These are phyloP conservation scores for Cryphonectria parasitica DNA, from an alignment of 2,329 filamentous ascomycete genomes.

Conservation along the genomic window DNA sequence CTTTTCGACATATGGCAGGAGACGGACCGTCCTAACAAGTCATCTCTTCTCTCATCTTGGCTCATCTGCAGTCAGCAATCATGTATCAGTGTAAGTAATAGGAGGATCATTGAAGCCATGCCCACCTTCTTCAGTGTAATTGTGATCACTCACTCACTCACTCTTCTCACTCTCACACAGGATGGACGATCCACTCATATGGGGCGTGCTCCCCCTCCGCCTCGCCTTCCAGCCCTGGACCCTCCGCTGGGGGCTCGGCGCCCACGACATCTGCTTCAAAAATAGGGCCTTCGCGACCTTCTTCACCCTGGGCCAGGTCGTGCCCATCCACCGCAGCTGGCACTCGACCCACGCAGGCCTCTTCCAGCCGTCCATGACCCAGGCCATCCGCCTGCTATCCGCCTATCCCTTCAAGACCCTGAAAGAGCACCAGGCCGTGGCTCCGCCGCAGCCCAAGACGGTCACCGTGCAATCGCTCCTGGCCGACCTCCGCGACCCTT, in stretches of 20 bases:
- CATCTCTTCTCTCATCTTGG: constrained; percentile 25
- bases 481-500: constrained; percentile 48
- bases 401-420: constrained; percentile 50
- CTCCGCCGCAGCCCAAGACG: constrained; percentile 21
- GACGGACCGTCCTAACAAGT: background rate
- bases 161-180: constrained; percentile 51
- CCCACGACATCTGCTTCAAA: constrained; percentile 93
- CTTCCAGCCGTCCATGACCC: constrained; percentile 85
- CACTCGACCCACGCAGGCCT: constrained; percentile 82
- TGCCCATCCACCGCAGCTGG: constrained; percentile 82
- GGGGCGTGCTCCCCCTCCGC: constrained; percentile 81
- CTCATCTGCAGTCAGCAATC: constrained; percentile 72
- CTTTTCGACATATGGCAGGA: background rate
- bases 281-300: constrained; percentile 77
- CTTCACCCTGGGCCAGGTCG: constrained; percentile 86
- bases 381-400: constrained; percentile 84
- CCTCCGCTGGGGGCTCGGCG: constrained; percentile 86
- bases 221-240: constrained; percentile 75
- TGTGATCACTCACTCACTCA: constrained; percentile 42
- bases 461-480: constrained; percentile 29
- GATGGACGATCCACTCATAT: constrained; percentile 91
- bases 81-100: constrained; percentile 79
- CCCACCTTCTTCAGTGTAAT: background rate
- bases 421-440: constrained; percentile 22
- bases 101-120: background rate